Evolutionary conservation across 441 rosid genomes (phyloP).

Genomic region (Manihot esculenta): DNA sequence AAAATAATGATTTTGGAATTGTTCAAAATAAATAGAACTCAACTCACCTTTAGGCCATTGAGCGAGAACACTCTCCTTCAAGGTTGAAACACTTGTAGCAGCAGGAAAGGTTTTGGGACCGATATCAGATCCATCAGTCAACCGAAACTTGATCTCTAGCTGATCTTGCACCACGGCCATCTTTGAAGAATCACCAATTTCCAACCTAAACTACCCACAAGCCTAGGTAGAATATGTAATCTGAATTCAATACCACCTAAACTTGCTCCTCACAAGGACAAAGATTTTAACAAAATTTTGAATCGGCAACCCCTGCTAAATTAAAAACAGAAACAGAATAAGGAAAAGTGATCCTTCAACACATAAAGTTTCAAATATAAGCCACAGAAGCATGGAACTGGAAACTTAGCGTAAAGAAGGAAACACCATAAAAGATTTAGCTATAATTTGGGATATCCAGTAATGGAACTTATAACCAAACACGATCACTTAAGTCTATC

Average conservation of each 20-base stretch:
- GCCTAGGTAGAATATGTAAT: constrained; percentile 24
- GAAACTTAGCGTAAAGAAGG: constrained; percentile 8
- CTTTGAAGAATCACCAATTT: constrained; percentile 24
- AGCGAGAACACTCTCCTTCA: constrained; percentile 91
- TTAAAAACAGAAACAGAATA: constrained; percentile 1
- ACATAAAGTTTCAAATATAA: constrained; percentile 1
- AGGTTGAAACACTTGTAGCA: constrained; percentile 75
- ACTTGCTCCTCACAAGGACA: constrained; percentile 17
- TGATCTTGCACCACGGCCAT: constrained; percentile 83
- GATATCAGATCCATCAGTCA: constrained; percentile 89
- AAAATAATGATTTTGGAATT: not conserved
- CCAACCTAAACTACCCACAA: constrained; percentile 20
- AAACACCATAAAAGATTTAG: constrained; percentile 5
- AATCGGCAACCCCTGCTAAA: constrained; percentile 31
- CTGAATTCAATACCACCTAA: constrained; percentile 25
- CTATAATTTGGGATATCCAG: constrained; percentile 18
- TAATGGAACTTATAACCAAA: constrained; percentile 13
- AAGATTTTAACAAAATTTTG: constrained; percentile 25
- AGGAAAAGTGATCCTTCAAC: not conserved
- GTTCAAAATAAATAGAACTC: constrained; percentile 2
- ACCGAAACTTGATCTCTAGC: constrained; percentile 88
- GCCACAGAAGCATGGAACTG: constrained; percentile 8
- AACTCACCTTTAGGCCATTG: constrained; percentile 94
- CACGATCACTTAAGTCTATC: not conserved
- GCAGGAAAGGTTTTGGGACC: constrained; percentile 87